Conservation (phyloP, 768 basidiomycete genomes). For the Podaxis carcinomalis region DNA sequence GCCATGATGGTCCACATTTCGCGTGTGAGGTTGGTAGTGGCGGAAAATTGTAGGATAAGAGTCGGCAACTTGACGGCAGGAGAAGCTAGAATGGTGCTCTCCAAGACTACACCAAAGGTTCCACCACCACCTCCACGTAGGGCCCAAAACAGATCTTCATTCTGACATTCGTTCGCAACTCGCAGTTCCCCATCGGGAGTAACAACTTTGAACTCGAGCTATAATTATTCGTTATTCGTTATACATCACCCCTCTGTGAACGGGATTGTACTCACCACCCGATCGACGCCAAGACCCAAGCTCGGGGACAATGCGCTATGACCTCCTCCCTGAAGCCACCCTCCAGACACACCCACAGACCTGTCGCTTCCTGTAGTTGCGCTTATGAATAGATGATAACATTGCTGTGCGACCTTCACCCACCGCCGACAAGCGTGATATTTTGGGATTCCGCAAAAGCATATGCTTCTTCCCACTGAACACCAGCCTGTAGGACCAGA, state of each 20-base stretch:
- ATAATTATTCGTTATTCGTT: background rate
- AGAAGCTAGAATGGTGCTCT: conserved; percentile 32
- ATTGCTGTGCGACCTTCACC: background rate
- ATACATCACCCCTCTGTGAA: background rate
- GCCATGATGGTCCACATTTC: conserved; percentile 33
- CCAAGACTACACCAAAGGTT: conserved; percentile 36
- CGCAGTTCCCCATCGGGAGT: conserved; percentile 39
- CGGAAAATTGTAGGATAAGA: conserved; percentile 27
- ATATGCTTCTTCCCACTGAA: conserved; percentile 41
- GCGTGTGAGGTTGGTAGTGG: conserved; percentile 21
- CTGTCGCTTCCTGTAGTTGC: conserved; percentile 23
- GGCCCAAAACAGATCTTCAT: conserved; percentile 42
- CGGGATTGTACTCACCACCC: conserved; percentile 28
- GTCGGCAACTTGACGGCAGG: conserved; percentile 32
- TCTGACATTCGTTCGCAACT: conserved; percentile 37
- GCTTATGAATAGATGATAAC: background rate
- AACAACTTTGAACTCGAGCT: conserved; percentile 28
- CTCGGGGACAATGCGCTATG: conserved; percentile 39
- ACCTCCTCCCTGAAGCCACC: conserved; percentile 43
- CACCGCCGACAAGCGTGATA: conserved; percentile 42
- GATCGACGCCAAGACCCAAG: conserved; percentile 43
- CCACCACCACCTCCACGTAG: conserved; percentile 39
- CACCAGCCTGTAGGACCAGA: conserved; percentile 31
- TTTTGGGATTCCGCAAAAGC: conserved; percentile 39
- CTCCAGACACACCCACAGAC: conserved; percentile 38